These are phyloP conservation scores for Saccharomycopsis crataegensis DNA, from an alignment of 1,139 yeast species.

Conservation along the genomic window DNA sequence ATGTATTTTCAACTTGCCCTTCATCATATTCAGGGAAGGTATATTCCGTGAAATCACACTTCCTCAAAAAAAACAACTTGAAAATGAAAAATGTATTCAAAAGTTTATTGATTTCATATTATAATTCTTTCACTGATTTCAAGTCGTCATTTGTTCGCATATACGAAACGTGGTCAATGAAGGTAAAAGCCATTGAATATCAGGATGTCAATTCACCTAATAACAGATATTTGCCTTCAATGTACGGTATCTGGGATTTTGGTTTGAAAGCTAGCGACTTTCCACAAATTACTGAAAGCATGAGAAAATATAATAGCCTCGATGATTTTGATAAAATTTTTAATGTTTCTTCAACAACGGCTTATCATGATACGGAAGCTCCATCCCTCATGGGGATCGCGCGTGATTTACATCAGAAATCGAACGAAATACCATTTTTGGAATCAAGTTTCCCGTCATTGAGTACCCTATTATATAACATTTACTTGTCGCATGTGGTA, in stretches of 20 bases:
- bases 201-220: background rate
- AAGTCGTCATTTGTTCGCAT: background rate
- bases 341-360: background rate
- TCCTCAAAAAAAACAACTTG: background rate
- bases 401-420: background rate
- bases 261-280: background rate
- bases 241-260: background rate
- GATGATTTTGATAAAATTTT: background rate
- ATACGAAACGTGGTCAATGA: background rate
- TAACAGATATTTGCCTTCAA: background rate
- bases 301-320: background rate
- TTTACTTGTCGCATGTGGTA: constrained; percentile 1
- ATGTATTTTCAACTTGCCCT: background rate
- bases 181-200: background rate
- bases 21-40: background rate
- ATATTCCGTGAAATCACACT: background rate
- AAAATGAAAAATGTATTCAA: background rate
- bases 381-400: background rate
- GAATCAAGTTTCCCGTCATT: background rate
- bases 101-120: background rate
- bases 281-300: background rate
- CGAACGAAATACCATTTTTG: background rate
- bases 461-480: constrained; percentile 1
- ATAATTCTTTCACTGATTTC: background rate
- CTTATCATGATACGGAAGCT: background rate